Conservation (phyloP, 176 grass and related monocot species). For the Poa annua region DNA sequence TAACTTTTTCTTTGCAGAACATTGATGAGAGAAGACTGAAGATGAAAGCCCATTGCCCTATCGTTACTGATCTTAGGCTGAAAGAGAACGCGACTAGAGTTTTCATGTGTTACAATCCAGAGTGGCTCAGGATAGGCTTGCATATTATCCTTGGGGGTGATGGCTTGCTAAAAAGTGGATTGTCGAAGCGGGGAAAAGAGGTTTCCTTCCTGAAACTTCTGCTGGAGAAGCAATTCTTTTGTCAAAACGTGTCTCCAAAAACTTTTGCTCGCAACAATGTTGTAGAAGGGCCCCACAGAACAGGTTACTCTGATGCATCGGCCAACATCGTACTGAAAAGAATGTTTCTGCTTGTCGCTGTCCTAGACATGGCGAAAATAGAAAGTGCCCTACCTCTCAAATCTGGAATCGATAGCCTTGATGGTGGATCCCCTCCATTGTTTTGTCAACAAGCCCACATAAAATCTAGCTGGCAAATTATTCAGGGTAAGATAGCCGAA, state of each 20-base stretch:
- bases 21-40: slow-evolving; percentile 66
- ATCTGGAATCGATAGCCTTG: slow-evolving; percentile 66
- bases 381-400: slow-evolving; percentile 55
- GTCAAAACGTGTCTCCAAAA: slow-evolving; percentile 46
- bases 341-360: slow-evolving; percentile 58
- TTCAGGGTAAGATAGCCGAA: slow-evolving; percentile 50
- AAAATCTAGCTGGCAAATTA: slow-evolving; percentile 64
- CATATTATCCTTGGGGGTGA: slow-evolving; percentile 70
- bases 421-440: slow-evolving; percentile 64
- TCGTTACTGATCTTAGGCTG: slow-evolving; percentile 63
- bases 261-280: slow-evolving; percentile 52
- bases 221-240: slow-evolving; percentile 62
- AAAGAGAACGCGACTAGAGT: slow-evolving; percentile 58
- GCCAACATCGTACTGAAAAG: slow-evolving; percentile 62
- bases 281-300: slow-evolving; percentile 38
- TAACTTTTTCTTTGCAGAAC: slow-evolving; percentile 51
- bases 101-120: slow-evolving; percentile 64
- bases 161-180: slow-evolving; percentile 45
- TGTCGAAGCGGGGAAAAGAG: slow-evolving; percentile 47
- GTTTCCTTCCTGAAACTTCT: slow-evolving; percentile 58
- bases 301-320: slow-evolving; percentile 40
- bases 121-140: slow-evolving; percentile 70
- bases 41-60: slow-evolving; percentile 60
- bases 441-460: slow-evolving; percentile 57
- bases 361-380: slow-evolving; percentile 65